phyloP scores from a whole-genome alignment of 495 filamentous ascomycete genomes.

The Stereocaulon alpinum region DNA sequence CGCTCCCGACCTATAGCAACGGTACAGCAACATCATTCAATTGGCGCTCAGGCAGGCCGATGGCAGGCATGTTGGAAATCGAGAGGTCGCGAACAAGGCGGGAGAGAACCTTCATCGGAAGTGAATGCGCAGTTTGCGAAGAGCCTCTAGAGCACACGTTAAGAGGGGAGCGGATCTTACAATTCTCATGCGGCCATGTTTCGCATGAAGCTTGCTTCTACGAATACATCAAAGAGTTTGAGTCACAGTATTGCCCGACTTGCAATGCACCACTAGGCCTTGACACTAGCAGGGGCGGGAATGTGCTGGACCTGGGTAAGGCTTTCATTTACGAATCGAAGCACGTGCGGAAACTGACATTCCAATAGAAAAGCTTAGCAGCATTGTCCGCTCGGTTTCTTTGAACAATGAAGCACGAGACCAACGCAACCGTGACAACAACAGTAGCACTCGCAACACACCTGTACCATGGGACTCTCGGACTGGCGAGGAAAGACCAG shows the following conservation, averaged over 20 bases:
- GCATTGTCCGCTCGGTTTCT: conserved; percentile 79
- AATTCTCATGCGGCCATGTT: conserved; percentile 93
- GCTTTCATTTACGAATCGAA: conserved; percentile 10
- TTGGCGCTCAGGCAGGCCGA: conserved; percentile 43
- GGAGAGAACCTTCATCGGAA: conserved; percentile 91
- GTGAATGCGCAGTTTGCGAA: conserved; percentile 91
- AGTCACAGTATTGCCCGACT: conserved; percentile 89
- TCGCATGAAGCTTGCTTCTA: conserved; percentile 99
- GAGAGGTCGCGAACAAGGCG: conserved; percentile 73
- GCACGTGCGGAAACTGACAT: conserved; percentile 8
- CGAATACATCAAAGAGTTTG: conserved; percentile 92
- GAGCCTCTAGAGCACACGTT: conserved; percentile 95
- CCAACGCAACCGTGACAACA: conserved; percentile 34
- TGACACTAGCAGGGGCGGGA: conserved; percentile 90
- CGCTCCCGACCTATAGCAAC: conserved; percentile 26
- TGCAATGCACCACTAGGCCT: conserved; percentile 89
- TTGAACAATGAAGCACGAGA: conserved; percentile 30
- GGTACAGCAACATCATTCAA: conserved; percentile 37
- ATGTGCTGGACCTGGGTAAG: conserved; percentile 88
- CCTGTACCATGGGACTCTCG: conserved; percentile 50
- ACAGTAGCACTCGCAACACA: conserved; percentile 44
- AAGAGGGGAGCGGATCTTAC: conserved; percentile 86
- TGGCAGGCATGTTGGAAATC: conserved; percentile 64
- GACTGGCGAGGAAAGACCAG: conserved; percentile 39
- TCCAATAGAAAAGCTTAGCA: conserved; percentile 80